phyloP scores from a whole-genome alignment of 768 basidiomycete genomes.

The Chlorophyllum brunneum region DNA sequence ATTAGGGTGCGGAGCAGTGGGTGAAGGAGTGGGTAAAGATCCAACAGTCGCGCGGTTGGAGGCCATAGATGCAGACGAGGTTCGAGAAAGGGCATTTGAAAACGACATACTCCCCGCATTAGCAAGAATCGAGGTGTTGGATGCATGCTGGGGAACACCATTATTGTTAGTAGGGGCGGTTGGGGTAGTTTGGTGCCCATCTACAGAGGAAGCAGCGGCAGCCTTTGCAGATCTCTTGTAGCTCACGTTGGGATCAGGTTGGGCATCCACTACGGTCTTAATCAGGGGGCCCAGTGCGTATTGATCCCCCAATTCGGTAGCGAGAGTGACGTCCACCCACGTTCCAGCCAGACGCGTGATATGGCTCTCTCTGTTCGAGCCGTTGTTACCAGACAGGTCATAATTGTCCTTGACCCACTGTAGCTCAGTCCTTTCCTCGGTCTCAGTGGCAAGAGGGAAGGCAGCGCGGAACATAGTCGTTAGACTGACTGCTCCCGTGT shows the following conservation, averaged over 20 bases:
- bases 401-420: slow-evolving; percentile 79
- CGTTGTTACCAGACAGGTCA: slow-evolving; percentile 77
- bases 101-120: background rate
- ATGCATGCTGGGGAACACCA: slow-evolving; percentile 9
- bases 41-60: slow-evolving; percentile 20
- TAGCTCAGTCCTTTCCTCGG: slow-evolving; percentile 74
- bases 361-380: slow-evolving; percentile 51
- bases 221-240: slow-evolving; percentile 70
- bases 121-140: background rate
- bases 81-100: background rate
- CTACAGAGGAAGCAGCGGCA: slow-evolving; percentile 25
- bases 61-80: slow-evolving; percentile 7
- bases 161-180: slow-evolving; percentile 22
- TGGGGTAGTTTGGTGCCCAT: slow-evolving; percentile 26
- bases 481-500: slow-evolving; percentile 87
- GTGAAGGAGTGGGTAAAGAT: slow-evolving; percentile 40
- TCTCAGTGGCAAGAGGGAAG: slow-evolving; percentile 76
- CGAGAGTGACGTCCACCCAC: slow-evolving; percentile 72
- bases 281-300: slow-evolving; percentile 66
- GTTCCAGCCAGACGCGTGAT: slow-evolving; percentile 83
- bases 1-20: slow-evolving; percentile 33
- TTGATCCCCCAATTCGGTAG: slow-evolving; percentile 59
- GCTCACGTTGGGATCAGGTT: slow-evolving; percentile 70
- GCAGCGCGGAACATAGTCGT: slow-evolving; percentile 98
- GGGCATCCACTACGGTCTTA: slow-evolving; percentile 61